These are phyloP conservation scores for Cymbopogon flexuosus DNA, from an alignment of 202 grass and related monocot species.

Conservation along the genomic window DNA sequence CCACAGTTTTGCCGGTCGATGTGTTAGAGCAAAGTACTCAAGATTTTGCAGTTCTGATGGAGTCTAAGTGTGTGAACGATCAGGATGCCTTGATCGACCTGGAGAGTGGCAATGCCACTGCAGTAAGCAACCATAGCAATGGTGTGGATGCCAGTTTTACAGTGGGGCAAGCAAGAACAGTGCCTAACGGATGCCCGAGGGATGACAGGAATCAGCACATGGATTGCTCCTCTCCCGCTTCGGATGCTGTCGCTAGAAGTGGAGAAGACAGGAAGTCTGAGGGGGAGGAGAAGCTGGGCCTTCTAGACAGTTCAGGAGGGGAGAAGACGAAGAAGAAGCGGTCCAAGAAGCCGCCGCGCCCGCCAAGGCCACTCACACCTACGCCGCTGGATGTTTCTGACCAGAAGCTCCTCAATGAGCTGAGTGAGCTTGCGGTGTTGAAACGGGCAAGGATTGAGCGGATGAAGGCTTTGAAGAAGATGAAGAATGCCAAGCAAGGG, in stretches of 20 bases:
- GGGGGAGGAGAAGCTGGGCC: constrained; percentile 44
- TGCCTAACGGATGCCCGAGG: constrained; percentile 22
- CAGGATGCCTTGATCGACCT: constrained; percentile 50
- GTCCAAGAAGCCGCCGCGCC: constrained; percentile 70
- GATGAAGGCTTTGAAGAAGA: constrained; percentile 91
- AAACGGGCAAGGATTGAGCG: constrained; percentile 81
- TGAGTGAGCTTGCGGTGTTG: constrained; percentile 65
- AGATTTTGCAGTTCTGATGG: constrained; percentile 36
- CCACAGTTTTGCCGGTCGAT: constrained; percentile 22
- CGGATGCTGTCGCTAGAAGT: constrained; percentile 30
- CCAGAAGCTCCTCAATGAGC: constrained; percentile 78
- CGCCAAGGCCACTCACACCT: constrained; percentile 56
- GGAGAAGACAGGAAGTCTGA: constrained; percentile 43
- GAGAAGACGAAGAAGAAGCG: constrained; percentile 83
- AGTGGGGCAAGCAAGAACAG: constrained; percentile 21
- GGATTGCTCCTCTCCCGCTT: constrained; percentile 11
- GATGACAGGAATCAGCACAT: constrained; percentile 36
- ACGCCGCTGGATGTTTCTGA: constrained; percentile 60
- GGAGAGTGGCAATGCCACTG: constrained; percentile 43
- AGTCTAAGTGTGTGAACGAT: constrained; percentile 29
- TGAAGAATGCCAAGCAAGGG: constrained; percentile 69
- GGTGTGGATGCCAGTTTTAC: constrained; percentile 31
- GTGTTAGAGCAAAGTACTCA: constrained; percentile 18
- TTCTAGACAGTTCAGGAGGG: constrained; percentile 35
- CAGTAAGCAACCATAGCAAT: constrained; percentile 26